These are phyloP conservation scores for Crithidia thermophila DNA, from an alignment of 208 protist genomes.

Conservation along the genomic window DNA sequence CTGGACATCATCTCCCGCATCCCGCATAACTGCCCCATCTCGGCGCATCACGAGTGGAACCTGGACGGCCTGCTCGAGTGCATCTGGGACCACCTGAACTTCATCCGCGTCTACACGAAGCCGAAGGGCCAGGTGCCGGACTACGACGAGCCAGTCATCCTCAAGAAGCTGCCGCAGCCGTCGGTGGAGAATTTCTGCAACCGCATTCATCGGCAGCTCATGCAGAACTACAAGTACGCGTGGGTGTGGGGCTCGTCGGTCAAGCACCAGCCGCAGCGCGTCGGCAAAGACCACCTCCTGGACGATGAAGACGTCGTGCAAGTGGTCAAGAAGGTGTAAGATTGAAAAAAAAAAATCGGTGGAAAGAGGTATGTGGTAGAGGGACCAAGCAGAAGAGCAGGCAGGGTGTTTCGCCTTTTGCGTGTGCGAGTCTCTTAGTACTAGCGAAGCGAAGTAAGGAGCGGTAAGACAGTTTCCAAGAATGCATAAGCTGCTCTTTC, in stretches of 20 bases:
- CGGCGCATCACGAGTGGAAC: slow-evolving; percentile 97
- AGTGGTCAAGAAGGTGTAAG: slow-evolving; percentile 97
- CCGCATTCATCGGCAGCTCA: slow-evolving; percentile 97
- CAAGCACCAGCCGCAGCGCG: slow-evolving; percentile 97
- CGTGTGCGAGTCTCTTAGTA: too few relatives aligned
- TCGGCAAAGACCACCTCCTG: slow-evolving; percentile 97
- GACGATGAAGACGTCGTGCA: slow-evolving; percentile 99
- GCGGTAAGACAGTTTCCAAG: too few relatives aligned
- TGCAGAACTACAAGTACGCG: slow-evolving; percentile 98
- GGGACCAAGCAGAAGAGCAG: slow-evolving; percentile 1
- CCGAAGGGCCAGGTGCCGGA: slow-evolving; percentile 97
- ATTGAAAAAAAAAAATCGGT: background rate
- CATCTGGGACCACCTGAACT: slow-evolving; percentile 98
- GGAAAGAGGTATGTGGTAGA: slow-evolving; percentile 6
- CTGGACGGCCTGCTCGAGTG: slow-evolving; percentile 98
- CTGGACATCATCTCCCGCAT: slow-evolving; percentile 96
- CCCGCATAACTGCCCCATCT: slow-evolving; percentile 97
- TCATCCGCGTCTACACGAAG: slow-evolving; percentile 99
- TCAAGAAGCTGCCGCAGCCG: slow-evolving; percentile 82
- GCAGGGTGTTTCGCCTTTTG: too few relatives aligned
- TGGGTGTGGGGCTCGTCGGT: slow-evolving; percentile 98
- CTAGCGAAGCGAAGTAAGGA: too few relatives aligned
- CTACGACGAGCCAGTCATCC: slow-evolving; percentile 98
- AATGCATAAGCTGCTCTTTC: too few relatives aligned
- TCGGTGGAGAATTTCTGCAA: slow-evolving; percentile 97